Conservation (phyloP, 1,284 basidiomycete genomes). For the Neonothopanus nambi region DNA sequence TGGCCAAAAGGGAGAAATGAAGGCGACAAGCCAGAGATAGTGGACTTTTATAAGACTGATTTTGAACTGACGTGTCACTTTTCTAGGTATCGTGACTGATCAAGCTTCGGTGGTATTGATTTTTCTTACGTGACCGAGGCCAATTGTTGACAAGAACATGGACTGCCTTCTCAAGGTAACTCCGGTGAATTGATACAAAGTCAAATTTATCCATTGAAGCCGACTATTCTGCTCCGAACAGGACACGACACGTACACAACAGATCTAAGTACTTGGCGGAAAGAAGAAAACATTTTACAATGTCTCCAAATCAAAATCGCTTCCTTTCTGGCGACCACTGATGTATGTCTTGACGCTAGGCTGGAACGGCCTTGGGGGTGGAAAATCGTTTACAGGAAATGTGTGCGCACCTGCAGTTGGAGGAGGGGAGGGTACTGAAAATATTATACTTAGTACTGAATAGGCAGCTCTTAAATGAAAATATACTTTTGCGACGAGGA, state of each 20-base stretch:
- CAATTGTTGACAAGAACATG: too few relatives aligned
- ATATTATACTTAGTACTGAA: conserved; percentile 16
- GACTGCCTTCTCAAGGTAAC: too few relatives aligned
- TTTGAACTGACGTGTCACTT: conserved; percentile 46
- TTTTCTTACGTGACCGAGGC: too few relatives aligned
- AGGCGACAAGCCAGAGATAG: conserved; percentile 16
- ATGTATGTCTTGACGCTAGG: conserved; percentile 51
- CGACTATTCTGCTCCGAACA: too few relatives aligned
- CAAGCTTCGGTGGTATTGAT: too few relatives aligned
- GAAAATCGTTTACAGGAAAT: conserved; percentile 73
- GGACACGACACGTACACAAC: too few relatives aligned
- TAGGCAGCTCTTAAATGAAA: background rate
- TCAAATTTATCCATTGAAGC: too few relatives aligned
- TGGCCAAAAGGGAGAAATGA: conserved; percentile 36
- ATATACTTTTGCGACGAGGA: conserved; percentile 54
- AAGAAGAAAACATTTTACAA: conserved; percentile 32
- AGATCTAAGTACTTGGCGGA: too few relatives aligned
- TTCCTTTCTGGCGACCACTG: conserved; percentile 65
- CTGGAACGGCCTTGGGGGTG: conserved; percentile 68
- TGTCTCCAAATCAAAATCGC: conserved; percentile 62
- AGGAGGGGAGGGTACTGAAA: conserved; percentile 72
- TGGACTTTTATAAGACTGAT: conserved; percentile 29
- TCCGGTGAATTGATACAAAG: too few relatives aligned
- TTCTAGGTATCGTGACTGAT: conserved; percentile 5
- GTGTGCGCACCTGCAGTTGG: conserved; percentile 65